Base-by-base conservation (phyloP, 352 stramenopile genomes). In the Phytophthora sp. region DNA sequence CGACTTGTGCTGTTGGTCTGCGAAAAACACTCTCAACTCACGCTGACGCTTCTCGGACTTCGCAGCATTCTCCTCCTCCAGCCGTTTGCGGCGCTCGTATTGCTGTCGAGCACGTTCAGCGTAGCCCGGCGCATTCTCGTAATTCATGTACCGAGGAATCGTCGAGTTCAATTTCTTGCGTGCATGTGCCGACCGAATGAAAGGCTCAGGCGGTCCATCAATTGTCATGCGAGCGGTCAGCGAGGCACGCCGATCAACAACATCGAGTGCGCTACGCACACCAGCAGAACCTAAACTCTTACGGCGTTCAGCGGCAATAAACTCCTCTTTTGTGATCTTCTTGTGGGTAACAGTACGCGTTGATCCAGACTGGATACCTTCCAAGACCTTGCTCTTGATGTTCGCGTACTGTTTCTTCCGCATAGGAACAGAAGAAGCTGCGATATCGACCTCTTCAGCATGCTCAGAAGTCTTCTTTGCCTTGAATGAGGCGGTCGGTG, bases 101-200 rank as follows among this genome's bases (percentile, higher is more conserved):
- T 93, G 84, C 61, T 74, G 51, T 29, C 83, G 79, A 13, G 80
- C 73, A 55, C 83, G 77, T 24, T 77, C 69, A 26, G 63, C 60
- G 52, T 84, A 93, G 4, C 68, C 74, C 1, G 72, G 63, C 0
- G 62, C 67, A 9, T 82, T 83, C 51, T 78, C 59, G 65, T 91
- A 93, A 23, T 88, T 61, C 71, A 93, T 54, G 54, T 93, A 93
- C 13, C 84, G 79, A 11, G 84, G 82, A 11, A 76, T 55, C 0
- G 82, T 77, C 26, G 67, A 80, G 44, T 80, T 73, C 12, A 81
- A 60, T 26, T 82, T 83, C 23, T 78, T 80, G n/a, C 79, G 77
- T 49, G 72, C 67, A 4, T 61, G 1, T 38, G 71, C 63, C 20
- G 71, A 79, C 7, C 71, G 71, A 16, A 79, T 16, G 20, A 74